Base-by-base conservation (phyloP, 2,329 filamentous ascomycete species). In the Aspergillus glaucus region DNA sequence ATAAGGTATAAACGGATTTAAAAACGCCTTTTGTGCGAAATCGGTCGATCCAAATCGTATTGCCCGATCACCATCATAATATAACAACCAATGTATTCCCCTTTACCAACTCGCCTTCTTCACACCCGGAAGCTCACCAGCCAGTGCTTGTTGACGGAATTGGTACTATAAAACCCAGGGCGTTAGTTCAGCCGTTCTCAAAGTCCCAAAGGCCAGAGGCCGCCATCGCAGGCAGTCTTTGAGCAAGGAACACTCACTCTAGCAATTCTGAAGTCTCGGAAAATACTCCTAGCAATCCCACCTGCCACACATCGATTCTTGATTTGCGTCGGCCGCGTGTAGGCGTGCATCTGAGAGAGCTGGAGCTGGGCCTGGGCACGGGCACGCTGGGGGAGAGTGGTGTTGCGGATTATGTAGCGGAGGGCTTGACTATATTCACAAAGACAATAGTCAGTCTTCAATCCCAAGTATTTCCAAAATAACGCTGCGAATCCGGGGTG, bases 81-180 rank as follows among this genome's bases (percentile, higher is more conserved):
- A 40, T 14, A 40, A 46, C 39, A 48, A 44, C 47, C 46, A 48
- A 41, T 37, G 48, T 41, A 36, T 37, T 8, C 30, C 26, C 36
- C 50, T 60, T 40, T 88, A 98, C 93, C 93, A 98, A 72, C 88
- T 94, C 44, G 93, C 93, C 77, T 95, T 95, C 79, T 85, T 89
- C 48, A 98, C 93, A 61, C 93, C 93, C 0, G 93, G 92, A 46
- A 98, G 68, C 53, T 88, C 82, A 45, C 93, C 93, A 28, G 80
- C 85, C 54, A 96, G 74, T 15, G 93, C 93, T 69, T 95, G 85
- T 73, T 93, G 76, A 68, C 93, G 82, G 76, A 98, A 98, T 75
- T 92, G 89, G 71, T 80, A 98, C 92, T 97, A 62, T 21, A 58
- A 17, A 46, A 51, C 39, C 43, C n/a, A 30, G 47, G 44, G 49